Percentiles rank a stretch among this genome's conserved stretches.
Conservation (phyloP, 1,139 yeast species). For the Magnusiomyces starmeri region DNA sequence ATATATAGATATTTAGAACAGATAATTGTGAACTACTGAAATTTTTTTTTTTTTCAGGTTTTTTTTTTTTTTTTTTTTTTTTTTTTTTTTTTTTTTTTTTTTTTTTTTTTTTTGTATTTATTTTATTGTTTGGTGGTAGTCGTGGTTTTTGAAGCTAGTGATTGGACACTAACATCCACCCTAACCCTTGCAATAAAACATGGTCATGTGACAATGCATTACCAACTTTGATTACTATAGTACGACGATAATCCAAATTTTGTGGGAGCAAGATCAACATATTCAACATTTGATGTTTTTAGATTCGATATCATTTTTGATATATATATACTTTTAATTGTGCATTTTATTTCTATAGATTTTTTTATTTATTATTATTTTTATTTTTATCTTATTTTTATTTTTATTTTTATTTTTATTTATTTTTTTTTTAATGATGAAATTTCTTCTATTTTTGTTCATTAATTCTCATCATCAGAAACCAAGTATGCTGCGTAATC, state of each 20-base stretch:
- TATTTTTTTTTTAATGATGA: not conserved
- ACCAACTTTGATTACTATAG: not conserved
- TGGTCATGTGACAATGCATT: too few relatives aligned
- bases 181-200: not conserved
- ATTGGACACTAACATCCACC: not conserved
- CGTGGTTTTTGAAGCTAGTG: not conserved
- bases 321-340: too few relatives aligned
- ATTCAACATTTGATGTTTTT: too few relatives aligned
- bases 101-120: not conserved
- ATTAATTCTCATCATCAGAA: constrained; percentile 31
- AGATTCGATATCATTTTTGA: too few relatives aligned
- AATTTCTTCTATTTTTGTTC: too few relatives aligned
- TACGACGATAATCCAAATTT: not conserved
- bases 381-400: not conserved
- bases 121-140: not conserved
- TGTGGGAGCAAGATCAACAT: not conserved
- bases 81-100: not conserved
- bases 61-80: not conserved
- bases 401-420: not conserved
- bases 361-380: not conserved
- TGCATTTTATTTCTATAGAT: too few relatives aligned
- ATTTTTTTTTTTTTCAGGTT: not conserved
- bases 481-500: constrained; percentile 72
- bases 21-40: not conserved
- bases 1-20: not conserved